A percentile compares a stretch with the other conserved stretches of the same genome.
These are phyloP conservation scores for Claviceps paspali DNA, from an alignment of 2,329 filamentous ascomycete genomes.

Conservation along the genomic window DNA sequence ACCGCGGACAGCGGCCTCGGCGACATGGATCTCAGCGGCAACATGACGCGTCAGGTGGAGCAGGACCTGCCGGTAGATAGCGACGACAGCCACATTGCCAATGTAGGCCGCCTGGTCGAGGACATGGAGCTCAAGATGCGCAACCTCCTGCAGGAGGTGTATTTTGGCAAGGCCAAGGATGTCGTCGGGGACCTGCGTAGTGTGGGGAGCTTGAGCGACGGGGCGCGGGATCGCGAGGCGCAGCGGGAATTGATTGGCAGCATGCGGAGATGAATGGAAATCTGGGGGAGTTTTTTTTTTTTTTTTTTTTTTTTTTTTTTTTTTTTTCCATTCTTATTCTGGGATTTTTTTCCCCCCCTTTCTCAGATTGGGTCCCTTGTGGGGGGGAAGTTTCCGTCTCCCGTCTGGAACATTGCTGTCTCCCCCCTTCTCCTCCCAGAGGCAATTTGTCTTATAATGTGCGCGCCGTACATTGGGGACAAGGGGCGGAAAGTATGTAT, in stretches of 20 bases:
- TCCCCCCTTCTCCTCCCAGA: too few species aligned
- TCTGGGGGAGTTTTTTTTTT: not conserved
- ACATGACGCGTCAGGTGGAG: conserved; percentile 96
- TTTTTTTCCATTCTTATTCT: not conserved
- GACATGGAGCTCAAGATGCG: conserved; percentile 99
- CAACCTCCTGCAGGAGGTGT: conserved; percentile 94
- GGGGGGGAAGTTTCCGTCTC: too few species aligned
- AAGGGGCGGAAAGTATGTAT: too few species aligned
- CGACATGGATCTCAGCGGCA: conserved; percentile 82
- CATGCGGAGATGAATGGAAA: conserved; percentile 36
- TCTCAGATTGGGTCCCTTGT: too few species aligned
- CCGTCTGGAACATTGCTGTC: too few species aligned
- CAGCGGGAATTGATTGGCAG: conserved; percentile 76
- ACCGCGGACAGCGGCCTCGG: conserved; percentile 47
- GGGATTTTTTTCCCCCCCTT: too few species aligned
- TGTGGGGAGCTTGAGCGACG: conserved; percentile 68
- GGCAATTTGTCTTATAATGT: too few species aligned
- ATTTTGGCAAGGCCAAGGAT: conserved; percentile 98
- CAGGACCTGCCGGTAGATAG: conserved; percentile 77
- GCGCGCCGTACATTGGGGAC: too few species aligned
- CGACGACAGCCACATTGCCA: conserved; percentile 87
- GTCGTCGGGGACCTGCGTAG: conserved; percentile 91
- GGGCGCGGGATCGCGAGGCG: conserved; percentile 66
- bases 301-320: not conserved
- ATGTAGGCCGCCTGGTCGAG: conserved; percentile 86